These are phyloP conservation scores for Podospora anserina DNA, from an alignment of 495 filamentous ascomycete genomes.

Conservation along the genomic window DNA sequence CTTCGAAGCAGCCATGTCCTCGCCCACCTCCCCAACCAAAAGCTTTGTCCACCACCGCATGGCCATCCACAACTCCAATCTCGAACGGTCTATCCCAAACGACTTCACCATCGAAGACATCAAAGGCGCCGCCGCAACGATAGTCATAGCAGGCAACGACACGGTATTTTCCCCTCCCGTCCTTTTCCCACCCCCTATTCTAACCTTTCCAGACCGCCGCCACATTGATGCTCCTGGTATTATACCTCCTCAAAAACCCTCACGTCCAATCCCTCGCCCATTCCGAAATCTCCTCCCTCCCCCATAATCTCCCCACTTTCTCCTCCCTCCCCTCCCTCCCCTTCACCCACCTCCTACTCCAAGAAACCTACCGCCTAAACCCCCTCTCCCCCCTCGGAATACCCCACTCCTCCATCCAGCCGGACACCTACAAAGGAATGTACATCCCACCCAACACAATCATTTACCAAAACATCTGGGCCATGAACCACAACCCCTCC, in stretches of 20 bases:
- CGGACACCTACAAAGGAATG: conserved; percentile 49
- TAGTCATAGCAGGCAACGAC: conserved; percentile 51
- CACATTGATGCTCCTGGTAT: conserved; percentile 40
- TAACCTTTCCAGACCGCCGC: conserved; percentile 32
- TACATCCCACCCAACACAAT: conserved; percentile 24
- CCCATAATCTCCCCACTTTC: conserved; percentile 47
- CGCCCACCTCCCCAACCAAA: not conserved
- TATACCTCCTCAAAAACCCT: conserved; percentile 43
- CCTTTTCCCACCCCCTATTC: not conserved
- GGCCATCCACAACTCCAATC: conserved; percentile 25
- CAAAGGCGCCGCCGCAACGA: conserved; percentile 48
- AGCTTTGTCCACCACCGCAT: conserved; percentile 37
- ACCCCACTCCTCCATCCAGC: conserved; percentile 53
- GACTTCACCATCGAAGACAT: conserved; percentile 45
- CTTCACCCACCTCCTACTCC: conserved; percentile 51
- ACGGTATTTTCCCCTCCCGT: conserved; percentile 32
- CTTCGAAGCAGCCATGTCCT: conserved; percentile 28
- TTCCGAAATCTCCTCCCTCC: conserved; percentile 55
- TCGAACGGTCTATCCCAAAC: conserved; percentile 29
- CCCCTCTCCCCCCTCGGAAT: conserved; percentile 59
- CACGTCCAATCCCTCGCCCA: conserved; percentile 53
- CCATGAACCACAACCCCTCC: conserved; percentile 43
- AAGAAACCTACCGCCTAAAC: conserved; percentile 61
- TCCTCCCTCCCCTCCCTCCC: conserved; percentile 50
- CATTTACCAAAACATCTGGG: conserved; percentile 47